Conservation (phyloP, 768 basidiomycete species). For the Scleroderma citrinum region DNA sequence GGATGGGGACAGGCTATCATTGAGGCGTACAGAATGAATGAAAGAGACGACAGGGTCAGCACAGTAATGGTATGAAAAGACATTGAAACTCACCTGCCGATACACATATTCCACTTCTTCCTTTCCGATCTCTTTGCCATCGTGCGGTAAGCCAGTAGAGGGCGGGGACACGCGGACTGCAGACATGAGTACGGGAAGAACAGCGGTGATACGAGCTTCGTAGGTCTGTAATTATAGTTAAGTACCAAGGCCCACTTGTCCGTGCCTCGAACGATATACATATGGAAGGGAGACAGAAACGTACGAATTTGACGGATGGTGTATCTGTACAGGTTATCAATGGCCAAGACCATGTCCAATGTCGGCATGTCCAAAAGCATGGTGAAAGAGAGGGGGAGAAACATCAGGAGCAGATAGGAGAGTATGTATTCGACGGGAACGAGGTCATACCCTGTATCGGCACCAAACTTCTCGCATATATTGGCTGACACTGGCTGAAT, state of each 20-base stretch:
- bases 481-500: conserved; percentile 92
- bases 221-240: conserved; percentile 53
- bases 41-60: too few species aligned
- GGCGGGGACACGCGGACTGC: conserved; percentile 77
- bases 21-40: too few species aligned
- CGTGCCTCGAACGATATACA: neutral
- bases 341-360: too few species aligned
- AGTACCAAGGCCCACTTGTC: neutral
- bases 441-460: conserved; percentile 77
- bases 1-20: conserved; percentile 79
- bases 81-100: conserved; percentile 50
- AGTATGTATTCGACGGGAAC: too few species aligned
- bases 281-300: conserved; percentile 13
- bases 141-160: conserved; percentile 61
- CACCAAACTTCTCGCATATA: conserved; percentile 73
- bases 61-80: neutral
- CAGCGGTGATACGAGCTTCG: conserved; percentile 65
- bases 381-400: neutral
- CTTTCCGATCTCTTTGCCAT: conserved; percentile 66
- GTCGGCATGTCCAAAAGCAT: neutral
- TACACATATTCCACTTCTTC: conserved; percentile 73
- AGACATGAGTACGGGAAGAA: conserved; percentile 84
- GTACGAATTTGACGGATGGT: conserved; percentile 77
- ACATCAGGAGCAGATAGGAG: neutral
- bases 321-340: conserved; percentile 47